Evolutionary conservation across 1,139 yeast genomes (phyloP).

Genomic region (Candida freyschussii): DNA sequence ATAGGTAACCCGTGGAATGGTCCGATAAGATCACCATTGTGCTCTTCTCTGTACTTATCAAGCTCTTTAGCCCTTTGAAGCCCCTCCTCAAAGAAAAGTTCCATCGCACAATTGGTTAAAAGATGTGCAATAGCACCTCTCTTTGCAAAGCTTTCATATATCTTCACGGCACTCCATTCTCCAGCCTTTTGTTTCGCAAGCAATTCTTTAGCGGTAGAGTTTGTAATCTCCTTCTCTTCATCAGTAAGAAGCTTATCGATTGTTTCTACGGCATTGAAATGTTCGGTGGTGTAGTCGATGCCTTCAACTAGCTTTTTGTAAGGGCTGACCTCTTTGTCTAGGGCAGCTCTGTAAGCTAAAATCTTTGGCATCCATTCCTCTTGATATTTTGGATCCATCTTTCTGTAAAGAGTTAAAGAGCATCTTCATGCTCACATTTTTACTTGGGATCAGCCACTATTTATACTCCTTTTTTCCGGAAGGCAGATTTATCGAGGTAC

Average conservation of each 20-base stretch:
- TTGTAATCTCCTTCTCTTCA: slow-evolving; percentile 34
- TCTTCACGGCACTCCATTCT: slow-evolving; percentile 39
- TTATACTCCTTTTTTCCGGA: no score
- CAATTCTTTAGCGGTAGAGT: slow-evolving; percentile 27
- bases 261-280: slow-evolving; percentile 22
- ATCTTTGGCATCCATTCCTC: slow-evolving; percentile 22
- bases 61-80: slow-evolving; percentile 48
- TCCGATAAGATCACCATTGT: slow-evolving; percentile 58
- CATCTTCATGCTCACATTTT: no score
- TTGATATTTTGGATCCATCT: slow-evolving; percentile 12
- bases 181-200: slow-evolving; percentile 24
- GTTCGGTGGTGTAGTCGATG: slow-evolving; percentile 16
- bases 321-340: slow-evolving; percentile 19
- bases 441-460: no score
- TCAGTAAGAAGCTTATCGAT: slow-evolving; percentile 28
- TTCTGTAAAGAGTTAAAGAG: no score
- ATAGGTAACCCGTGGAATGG: slow-evolving; percentile 77
- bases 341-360: slow-evolving; percentile 16
- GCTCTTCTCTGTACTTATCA: slow-evolving; percentile 46
- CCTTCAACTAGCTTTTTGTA: slow-evolving; percentile 14
- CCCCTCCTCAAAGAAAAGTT: slow-evolving; percentile 54
- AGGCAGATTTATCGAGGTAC: no score
- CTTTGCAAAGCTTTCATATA: slow-evolving; percentile 47
- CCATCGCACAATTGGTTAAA: slow-evolving; percentile 56
- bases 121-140: slow-evolving; percentile 46